Conservation (phyloP, 805 yeast genomes). For the Yarrowia sp. region DNA sequence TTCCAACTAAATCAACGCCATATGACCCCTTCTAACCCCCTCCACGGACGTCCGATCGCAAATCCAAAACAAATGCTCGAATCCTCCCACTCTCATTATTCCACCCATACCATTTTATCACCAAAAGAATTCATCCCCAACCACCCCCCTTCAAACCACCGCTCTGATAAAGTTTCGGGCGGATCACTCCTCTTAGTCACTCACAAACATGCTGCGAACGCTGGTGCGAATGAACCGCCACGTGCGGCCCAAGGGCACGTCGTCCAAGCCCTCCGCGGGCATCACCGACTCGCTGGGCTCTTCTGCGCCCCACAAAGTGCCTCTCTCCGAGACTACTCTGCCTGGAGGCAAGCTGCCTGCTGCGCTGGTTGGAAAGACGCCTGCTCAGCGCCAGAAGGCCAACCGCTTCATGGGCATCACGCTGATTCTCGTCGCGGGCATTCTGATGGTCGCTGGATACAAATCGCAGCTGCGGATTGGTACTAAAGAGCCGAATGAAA, state of each 20-base stretch:
- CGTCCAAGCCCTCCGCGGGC: neutral
- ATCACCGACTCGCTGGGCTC: slow-evolving; percentile 13
- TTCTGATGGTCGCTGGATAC: neutral
- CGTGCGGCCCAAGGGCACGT: slow-evolving; percentile 10
- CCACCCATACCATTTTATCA: no score
- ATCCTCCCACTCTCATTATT: no score
- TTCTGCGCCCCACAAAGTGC: neutral
- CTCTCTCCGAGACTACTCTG: slow-evolving; percentile 16
- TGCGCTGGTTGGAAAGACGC: neutral
- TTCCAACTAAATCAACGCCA: no score
- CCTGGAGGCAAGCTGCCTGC: slow-evolving; percentile 12
- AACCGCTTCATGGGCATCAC: slow-evolving; percentile 21
- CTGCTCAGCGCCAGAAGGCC: slow-evolving; percentile 11
- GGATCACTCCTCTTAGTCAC: neutral
- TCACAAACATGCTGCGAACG: slow-evolving; percentile 3
- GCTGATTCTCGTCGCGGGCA: neutral
- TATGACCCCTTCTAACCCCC: no score
- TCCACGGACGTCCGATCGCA: no score
- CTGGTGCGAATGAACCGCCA: slow-evolving; percentile 15
- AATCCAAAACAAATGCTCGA: no score
- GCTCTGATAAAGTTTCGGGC: neutral
- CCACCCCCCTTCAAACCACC: no score
- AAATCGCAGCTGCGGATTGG: slow-evolving; percentile 14
- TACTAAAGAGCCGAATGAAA: slow-evolving; percentile 1
- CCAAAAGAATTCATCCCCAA: no score